Conservation (phyloP, 2,329 filamentous ascomycete genomes). For the Alternaria conjuncta region DNA sequence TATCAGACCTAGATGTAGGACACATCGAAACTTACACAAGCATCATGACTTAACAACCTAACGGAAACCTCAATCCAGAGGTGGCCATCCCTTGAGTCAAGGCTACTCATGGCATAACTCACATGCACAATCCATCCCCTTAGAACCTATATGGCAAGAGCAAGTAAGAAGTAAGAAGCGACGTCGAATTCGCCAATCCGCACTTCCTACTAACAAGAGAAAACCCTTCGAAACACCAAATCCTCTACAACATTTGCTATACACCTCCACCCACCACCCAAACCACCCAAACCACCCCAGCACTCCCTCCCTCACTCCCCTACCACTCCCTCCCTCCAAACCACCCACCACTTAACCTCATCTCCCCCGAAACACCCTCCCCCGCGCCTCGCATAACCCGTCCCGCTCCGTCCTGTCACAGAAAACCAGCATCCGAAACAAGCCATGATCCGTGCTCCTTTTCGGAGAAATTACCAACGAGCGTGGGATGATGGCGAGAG, state of each 20-base stretch:
- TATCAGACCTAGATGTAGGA: background rate
- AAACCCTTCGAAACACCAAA: no score
- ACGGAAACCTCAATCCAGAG: background rate
- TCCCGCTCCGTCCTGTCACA: background rate
- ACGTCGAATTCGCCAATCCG: no score
- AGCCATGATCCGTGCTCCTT: background rate
- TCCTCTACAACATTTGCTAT: no score
- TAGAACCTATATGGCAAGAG: background rate
- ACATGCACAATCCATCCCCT: background rate
- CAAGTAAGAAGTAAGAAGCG: no score
- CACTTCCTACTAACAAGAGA: no score
- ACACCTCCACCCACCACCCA: no score
- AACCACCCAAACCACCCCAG: no score
- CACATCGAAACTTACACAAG: background rate
- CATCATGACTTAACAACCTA: background rate
- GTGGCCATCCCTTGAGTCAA: background rate
- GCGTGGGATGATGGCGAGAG: background rate
- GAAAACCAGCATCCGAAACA: background rate
- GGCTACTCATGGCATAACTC: background rate
- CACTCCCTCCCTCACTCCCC: no score
- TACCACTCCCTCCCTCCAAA: background rate
- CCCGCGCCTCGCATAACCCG: background rate
- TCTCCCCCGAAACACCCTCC: background rate
- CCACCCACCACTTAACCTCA: background rate
- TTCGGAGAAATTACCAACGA: background rate